Evolutionary conservation across 352 stramenopile genomes (phyloP).

Genomic region (Phytophthora vignae): DNA sequence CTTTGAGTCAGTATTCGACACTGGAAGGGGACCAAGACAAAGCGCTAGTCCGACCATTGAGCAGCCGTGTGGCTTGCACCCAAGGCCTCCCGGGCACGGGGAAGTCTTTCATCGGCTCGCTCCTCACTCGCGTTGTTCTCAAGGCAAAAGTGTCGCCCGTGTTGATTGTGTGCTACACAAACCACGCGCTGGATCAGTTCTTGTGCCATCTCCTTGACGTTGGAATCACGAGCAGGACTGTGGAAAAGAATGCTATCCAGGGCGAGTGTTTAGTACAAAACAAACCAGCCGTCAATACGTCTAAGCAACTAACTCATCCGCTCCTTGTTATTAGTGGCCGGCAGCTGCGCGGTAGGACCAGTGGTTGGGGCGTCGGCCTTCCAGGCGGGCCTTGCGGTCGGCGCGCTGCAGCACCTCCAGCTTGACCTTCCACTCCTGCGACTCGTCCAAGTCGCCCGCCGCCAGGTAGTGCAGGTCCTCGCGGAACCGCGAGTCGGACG

Average conservation of each 20-base stretch:
- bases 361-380: conserved; percentile 80
- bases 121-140: conserved; percentile 80
- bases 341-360: conserved; percentile 61
- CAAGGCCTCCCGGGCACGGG: conserved; percentile 84
- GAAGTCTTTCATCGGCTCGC: conserved; percentile 87
- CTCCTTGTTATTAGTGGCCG: conserved; percentile 44
- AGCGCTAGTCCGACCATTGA: conserved; percentile 73
- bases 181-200: conserved; percentile 92
- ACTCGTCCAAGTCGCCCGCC: conserved; percentile 73
- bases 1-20: conserved; percentile 40
- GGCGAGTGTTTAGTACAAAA: conserved; percentile 9
- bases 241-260: no score
- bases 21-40: conserved; percentile 70
- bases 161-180: conserved; percentile 91
- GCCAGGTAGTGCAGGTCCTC: conserved; percentile 80
- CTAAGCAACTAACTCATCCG: conserved; percentile 13
- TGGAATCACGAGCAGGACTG: no score
- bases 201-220: conserved; percentile 80
- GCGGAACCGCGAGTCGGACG: conserved; percentile 76
- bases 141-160: conserved; percentile 55
- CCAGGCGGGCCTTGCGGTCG: conserved; percentile 79
- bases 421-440: conserved; percentile 88
- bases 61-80: conserved; percentile 76
- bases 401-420: conserved; percentile 82
- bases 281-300: conserved; percentile 7